These are phyloP conservation scores for Pascua sp. DNA, from an alignment of 1,284 basidiomycete genomes.

Conservation along the genomic window DNA sequence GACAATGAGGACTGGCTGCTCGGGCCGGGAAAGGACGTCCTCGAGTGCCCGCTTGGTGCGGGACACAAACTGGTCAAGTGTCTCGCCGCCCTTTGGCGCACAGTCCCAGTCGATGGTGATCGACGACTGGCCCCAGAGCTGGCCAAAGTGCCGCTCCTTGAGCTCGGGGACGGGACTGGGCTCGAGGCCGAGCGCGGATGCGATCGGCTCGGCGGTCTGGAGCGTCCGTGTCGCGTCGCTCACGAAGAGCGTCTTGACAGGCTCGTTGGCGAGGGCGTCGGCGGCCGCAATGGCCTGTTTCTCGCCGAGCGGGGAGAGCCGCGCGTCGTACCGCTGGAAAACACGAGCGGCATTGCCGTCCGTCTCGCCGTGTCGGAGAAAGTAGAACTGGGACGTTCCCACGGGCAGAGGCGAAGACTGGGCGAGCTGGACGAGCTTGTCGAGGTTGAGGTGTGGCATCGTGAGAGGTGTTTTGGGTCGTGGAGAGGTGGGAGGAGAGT, in stretches of 20 bases:
- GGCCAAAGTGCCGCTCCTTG: conserved; percentile 12
- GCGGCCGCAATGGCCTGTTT: conserved; percentile 6
- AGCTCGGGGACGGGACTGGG: conserved; percentile 1
- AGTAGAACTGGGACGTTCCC: conserved; percentile 2
- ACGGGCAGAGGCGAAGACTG: neutral
- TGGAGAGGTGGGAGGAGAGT: no score
- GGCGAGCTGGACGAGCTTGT: conserved; percentile 6
- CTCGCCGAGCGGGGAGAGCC: conserved; percentile 3
- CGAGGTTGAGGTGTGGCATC: neutral
- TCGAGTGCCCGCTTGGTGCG: conserved; percentile 8
- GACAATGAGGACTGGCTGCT: conserved; percentile 29
- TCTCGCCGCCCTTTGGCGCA: conserved; percentile 10
- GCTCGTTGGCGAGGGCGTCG: neutral
- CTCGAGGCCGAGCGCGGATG: neutral
- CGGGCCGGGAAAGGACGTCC: conserved; percentile 27
- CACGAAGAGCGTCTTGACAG: conserved; percentile 2
- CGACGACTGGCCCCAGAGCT: conserved; percentile 9
- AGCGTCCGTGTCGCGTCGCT: conserved; percentile 14
- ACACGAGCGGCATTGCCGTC: conserved; percentile 8
- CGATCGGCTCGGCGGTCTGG: conserved; percentile 10
- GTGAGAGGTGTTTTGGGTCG: no score
- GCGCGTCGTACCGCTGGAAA: conserved; percentile 14
- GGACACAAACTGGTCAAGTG: conserved; percentile 11
- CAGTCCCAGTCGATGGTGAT: conserved; percentile 15
- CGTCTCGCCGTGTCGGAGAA: conserved; percentile 13